phyloP scores from a whole-genome alignment of 2,329 filamentous ascomycete species.

The Claviceps pusilla region DNA sequence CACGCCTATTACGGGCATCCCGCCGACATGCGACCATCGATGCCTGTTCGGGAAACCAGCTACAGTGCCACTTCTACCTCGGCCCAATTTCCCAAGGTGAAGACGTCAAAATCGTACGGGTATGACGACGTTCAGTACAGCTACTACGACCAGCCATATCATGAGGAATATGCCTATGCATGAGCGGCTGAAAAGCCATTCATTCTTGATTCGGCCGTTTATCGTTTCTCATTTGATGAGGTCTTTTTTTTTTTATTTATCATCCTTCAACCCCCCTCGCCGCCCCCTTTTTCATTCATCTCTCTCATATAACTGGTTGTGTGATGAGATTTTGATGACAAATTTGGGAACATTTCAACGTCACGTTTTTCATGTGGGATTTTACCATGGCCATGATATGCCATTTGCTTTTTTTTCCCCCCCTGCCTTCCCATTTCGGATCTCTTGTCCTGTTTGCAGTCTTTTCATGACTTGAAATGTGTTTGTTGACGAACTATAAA shows the following conservation, averaged over 20 bases:
- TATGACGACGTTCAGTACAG: conserved; percentile 19
- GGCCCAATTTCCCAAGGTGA: conserved; percentile 18
- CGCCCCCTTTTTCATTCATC: not conserved
- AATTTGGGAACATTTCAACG: not conserved
- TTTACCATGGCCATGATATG: not conserved
- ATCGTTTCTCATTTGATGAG: not conserved
- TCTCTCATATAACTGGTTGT: not conserved
- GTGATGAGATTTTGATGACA: not conserved
- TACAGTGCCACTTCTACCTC: conserved; percentile 14
- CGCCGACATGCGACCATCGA: conserved; percentile 15
- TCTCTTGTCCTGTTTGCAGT: not conserved
- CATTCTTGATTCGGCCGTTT: too few relatives aligned
- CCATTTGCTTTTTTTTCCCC: not conserved
- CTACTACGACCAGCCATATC: conserved; percentile 13
- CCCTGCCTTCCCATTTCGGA: too few relatives aligned
- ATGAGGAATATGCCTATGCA: conserved; percentile 13
- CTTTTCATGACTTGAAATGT: not conserved
- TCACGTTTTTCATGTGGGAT: not conserved
- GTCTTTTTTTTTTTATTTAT: conserved; percentile 1
- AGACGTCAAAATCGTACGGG: conserved; percentile 18
- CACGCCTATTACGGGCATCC: conserved; percentile 13
- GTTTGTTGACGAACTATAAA: not conserved
- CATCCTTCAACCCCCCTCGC: not conserved
- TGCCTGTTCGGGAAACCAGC: conserved; percentile 16
- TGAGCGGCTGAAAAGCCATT: conserved; percentile 5